phyloP scores from a whole-genome alignment of 805 yeast species.

The Starmerella asiatica region DNA sequence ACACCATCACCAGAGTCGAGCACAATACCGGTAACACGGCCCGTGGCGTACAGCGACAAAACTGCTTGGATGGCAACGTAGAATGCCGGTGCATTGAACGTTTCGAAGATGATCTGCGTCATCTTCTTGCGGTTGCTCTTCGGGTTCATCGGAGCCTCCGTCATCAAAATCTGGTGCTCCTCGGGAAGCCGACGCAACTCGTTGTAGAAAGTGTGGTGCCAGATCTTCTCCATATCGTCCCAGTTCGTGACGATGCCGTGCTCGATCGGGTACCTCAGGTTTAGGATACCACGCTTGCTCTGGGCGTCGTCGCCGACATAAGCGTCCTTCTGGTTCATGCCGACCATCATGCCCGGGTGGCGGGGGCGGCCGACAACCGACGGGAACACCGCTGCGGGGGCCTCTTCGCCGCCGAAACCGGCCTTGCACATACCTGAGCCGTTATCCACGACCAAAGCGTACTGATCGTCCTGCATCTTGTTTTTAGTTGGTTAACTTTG shows the following conservation, averaged over 20 bases:
- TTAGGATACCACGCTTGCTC: conserved; percentile 99
- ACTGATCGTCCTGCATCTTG: conserved; percentile 25
- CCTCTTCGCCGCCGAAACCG: conserved; percentile 99
- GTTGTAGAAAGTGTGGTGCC: conserved; percentile 99
- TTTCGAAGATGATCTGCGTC: conserved; percentile 98
- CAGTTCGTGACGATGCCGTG: conserved; percentile 99
- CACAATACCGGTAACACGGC: conserved; percentile 99
- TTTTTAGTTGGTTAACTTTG: neutral
- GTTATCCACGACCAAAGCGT: conserved; percentile 76
- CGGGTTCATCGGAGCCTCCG: conserved; percentile 99
- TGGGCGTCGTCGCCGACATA: conserved; percentile 99
- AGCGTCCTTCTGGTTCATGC: conserved; percentile 99
- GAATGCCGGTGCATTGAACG: conserved; percentile 98
- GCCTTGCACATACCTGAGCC: conserved; percentile 99
- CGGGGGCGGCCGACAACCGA: conserved; percentile 99
- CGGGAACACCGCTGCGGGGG: conserved; percentile 99
- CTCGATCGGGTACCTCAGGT: conserved; percentile 97
- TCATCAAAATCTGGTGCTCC: conserved; percentile 97
- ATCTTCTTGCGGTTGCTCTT: conserved; percentile 99
- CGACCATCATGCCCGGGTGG: conserved; percentile 99
- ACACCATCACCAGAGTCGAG: conserved; percentile 99
- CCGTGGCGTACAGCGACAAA: conserved; percentile 93
- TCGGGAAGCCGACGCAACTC: conserved; percentile 99
- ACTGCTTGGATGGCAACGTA: conserved; percentile 99
- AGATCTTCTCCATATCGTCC: conserved; percentile 99